Conservation (phyloP, 805 yeast species). For the Debaryomyces prosopidis region DNA sequence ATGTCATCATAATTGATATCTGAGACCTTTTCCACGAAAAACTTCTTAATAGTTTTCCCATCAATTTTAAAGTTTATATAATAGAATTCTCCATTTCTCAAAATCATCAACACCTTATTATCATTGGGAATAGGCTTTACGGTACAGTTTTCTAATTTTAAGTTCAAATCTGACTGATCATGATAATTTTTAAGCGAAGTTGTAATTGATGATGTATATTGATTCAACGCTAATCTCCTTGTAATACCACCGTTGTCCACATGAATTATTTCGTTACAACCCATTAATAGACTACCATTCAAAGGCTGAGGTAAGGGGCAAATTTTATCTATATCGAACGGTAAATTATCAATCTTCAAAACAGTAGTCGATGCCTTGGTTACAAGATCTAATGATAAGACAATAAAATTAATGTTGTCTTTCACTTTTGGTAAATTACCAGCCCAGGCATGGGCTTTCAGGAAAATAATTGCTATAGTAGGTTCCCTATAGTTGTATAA, state of each 20-base stretch:
- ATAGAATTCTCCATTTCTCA: conserved; percentile 34
- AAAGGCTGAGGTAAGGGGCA: conserved; percentile 65
- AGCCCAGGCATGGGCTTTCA: conserved; percentile 67
- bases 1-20: conserved; percentile 27
- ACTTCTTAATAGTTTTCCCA: conserved; percentile 40
- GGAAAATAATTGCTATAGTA: conserved; percentile 69
- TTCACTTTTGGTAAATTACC: conserved; percentile 63
- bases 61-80: conserved; percentile 39
- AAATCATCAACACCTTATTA: conserved; percentile 31
- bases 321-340: conserved; percentile 69
- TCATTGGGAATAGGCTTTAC: conserved; percentile 36
- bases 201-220: conserved; percentile 44
- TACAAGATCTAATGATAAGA: conserved; percentile 65
- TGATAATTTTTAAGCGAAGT: conserved; percentile 33
- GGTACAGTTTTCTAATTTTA: conserved; percentile 56
- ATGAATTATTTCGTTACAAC: conserved; percentile 76
- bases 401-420: conserved; percentile 63
- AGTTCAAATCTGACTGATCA: conserved; percentile 51
- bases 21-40: conserved; percentile 34
- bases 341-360: conserved; percentile 61
- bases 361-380: conserved; percentile 65
- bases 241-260: conserved; percentile 75
- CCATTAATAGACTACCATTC: conserved; percentile 68
- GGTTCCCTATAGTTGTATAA: conserved; percentile 78
- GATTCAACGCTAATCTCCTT: conserved; percentile 63